Evolutionary conservation across 306 rosid species (phyloP), one percentile per base, ranked within the genome.

Genomic region (Astragalus membranaceus): DNA sequence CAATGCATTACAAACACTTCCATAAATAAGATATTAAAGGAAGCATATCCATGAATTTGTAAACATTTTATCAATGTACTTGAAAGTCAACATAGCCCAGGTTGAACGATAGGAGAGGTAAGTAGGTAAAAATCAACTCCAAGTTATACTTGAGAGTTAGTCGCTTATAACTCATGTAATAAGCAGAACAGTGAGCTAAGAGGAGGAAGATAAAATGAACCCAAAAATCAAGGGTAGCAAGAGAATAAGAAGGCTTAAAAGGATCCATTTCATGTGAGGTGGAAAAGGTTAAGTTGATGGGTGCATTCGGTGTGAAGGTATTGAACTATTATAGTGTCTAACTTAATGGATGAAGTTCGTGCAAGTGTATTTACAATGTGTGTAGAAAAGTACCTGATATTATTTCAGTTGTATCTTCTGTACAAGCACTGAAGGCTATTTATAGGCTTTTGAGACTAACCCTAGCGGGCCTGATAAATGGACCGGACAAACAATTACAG

Each of bases 21-120:
- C 70, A 39, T 30, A 30, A 50, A 69, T 37, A 76, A 50, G 52
- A 60, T 69, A 62, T 42, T 58, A 44, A 32, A 77, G 43, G 59
- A 69, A 15, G 53, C 62, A 76, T 47, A 15, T 29, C 39, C 57
- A 43, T 0, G 4, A 50, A 58, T 60, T 59, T 30, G 56, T 17
- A 52, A 62, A 70, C 39, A 61, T 33, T 70, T 46, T 46, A 57
- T 23, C 68, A 23, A 33, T 29, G 63, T 7, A 47, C 50, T 42
- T 61, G 51, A n/a, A n/a, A n/a, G n/a, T n/a, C n/a, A n/a, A n/a
- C n/a, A n/a, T n/a, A n/a, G n/a, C n/a, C n/a, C n/a, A n/a, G n/a
- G n/a, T n/a, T n/a, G n/a, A n/a, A n/a, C n/a, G n/a, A n/a, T n/a
- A n/a, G n/a, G n/a, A n/a, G n/a, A n/a, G n/a, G n/a, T n/a, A n/a